Evolutionary conservation across 305 asterid genomes (phyloP).

Genomic region (Fraxinus latifolia): DNA sequence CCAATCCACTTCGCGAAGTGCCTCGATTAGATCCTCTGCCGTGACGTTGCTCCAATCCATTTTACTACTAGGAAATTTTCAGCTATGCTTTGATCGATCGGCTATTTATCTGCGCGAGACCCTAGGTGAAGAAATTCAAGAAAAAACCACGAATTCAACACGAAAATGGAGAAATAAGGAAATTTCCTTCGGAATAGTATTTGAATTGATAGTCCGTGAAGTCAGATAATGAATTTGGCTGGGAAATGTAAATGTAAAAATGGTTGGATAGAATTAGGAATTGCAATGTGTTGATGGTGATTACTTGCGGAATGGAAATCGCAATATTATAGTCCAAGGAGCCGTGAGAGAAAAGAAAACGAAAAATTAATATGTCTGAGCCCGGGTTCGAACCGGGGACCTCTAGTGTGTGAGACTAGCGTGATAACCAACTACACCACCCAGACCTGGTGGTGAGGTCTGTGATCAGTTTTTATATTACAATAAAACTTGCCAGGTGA

Average conservation of each 20-base stretch:
- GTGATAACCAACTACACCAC: slow-evolving; percentile 99
- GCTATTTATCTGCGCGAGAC: slow-evolving; percentile 12
- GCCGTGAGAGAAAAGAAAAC: neutral
- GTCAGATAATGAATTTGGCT: neutral
- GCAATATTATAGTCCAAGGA: neutral
- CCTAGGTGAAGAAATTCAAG: slow-evolving; percentile 8
- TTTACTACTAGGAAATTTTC: neutral
- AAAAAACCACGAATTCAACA: neutral
- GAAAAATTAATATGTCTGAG: slow-evolving; percentile 55
- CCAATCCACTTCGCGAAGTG: slow-evolving; percentile 92
- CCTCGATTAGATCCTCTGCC: slow-evolving; percentile 87
- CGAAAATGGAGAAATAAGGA: slow-evolving; percentile 4
- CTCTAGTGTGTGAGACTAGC: slow-evolving; percentile 99
- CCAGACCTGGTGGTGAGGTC: slow-evolving; percentile 11
- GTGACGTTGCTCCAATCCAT: slow-evolving; percentile 99
- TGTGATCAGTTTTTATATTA: no score
- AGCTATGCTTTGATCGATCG: slow-evolving; percentile 4
- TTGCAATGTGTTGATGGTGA: neutral
- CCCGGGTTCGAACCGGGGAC: slow-evolving; percentile 99
- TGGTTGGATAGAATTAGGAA: neutral
- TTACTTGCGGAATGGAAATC: neutral
- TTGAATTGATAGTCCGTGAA: neutral
- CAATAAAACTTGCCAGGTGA: no score
- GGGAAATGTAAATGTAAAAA: neutral
- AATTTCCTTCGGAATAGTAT: neutral